Base-by-base conservation (phyloP, 192 early-diverging fungal genomes). In the Podila minutissima region DNA sequence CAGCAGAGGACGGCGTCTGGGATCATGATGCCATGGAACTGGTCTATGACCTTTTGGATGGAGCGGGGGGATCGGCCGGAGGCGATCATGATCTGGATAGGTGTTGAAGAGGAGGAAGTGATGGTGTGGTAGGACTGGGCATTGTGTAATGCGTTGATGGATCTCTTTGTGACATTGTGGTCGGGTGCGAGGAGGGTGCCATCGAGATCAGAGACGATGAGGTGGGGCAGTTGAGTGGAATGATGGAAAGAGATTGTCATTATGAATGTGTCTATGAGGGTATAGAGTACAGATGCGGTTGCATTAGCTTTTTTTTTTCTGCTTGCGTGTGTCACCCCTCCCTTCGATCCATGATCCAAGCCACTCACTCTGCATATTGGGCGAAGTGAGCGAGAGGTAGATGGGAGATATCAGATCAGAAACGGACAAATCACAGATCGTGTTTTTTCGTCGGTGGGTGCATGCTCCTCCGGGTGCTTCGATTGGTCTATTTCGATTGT, bases 131-230 rank as follows among this genome's bases (percentile, higher is more conserved):
- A 51, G 13, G 53, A 66, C 33, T 84, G 78, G 5, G 82, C 76
- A 20, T 46, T 50, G 0, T 65, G 72, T 0, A 86, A 63, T 1
- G 83, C 72, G 9, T 71, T 38, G 38, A 74, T 73, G n/a, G 83
- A 74, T 4, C 74, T 79, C 0, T 10, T 58, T 2, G 83, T 69
- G 61, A 86, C 78, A 11, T 64, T 62, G 64, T 82, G 78, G 28
- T 86, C 70, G 12, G 62, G 74, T 19, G 24, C 69, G 48, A 86
- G 75, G 2, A 86, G 70, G 1, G 85, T 86, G 15, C 85, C 85
- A 49, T 86, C 83, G 1, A 88, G 58, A 62, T 83, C 85, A 32
- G 63, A 65, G 38, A 81, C 77, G 15, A 81, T 15, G 9, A 81
- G 57, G 0, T 58, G 38, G 20, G 77, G 77, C 3, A 81, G 71